Evolutionary conservation across 78 protist species (phyloP).

Genomic region (Pigoraptor vietnamica): DNA sequence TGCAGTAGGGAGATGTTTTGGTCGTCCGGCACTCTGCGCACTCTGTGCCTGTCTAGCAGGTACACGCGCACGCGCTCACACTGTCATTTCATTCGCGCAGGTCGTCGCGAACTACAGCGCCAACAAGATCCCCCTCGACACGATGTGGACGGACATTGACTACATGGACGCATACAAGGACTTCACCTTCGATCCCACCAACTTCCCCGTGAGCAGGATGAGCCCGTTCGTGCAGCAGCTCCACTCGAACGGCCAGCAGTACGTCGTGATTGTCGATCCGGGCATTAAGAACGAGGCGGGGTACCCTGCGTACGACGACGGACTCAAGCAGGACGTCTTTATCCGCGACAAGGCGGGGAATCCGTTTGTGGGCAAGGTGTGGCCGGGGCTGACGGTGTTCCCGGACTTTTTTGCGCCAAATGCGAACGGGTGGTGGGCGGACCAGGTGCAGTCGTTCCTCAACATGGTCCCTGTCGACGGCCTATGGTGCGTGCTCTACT

Average conservation of each 20-base stretch:
- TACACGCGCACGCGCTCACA: no score
- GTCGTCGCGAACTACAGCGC: constrained; percentile 40
- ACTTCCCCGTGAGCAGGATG: constrained; percentile 37
- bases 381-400: constrained; percentile 70
- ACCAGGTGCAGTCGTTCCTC: constrained; percentile 14
- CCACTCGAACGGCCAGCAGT: constrained; percentile 50
- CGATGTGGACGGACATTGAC: constrained; percentile 72
- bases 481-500: not conserved
- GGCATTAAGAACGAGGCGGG: constrained; percentile 39
- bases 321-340: not conserved
- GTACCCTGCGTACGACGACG: constrained; percentile 30
- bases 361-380: constrained; percentile 56
- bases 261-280: constrained; percentile 76
- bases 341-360: not conserved
- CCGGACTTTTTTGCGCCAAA: constrained; percentile 66
- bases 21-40: no score
- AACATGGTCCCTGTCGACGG: constrained; percentile 7
- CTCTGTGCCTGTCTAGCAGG: no score
- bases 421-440: constrained; percentile 41
- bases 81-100: not conserved
- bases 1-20: no score
- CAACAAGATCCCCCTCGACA: constrained; percentile 58
- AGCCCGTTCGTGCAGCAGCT: constrained; percentile 19
- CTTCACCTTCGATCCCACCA: constrained; percentile 61
- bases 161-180: constrained; percentile 64